phyloP scores from a whole-genome alignment of 805 yeast species.

The Myxozyma geophila region DNA sequence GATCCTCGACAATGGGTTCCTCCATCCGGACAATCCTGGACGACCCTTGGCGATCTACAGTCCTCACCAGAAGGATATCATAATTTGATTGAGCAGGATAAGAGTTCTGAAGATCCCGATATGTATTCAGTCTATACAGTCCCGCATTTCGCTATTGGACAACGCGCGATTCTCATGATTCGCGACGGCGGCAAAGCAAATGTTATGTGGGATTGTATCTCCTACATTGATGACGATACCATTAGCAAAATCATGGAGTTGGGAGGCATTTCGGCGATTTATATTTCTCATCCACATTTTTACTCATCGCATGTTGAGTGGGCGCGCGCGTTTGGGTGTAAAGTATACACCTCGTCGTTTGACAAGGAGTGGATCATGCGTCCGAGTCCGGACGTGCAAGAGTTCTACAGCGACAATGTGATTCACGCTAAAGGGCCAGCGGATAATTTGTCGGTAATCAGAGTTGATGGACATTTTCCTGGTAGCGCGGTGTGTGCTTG shows the following conservation, averaged over 20 bases:
- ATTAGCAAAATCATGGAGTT: slow-evolving; percentile 18
- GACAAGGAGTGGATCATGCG: slow-evolving; percentile 32
- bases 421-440: slow-evolving; percentile 2
- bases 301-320: slow-evolving; percentile 36
- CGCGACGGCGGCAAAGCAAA: slow-evolving; percentile 30
- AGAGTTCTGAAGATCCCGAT: slow-evolving; percentile 13
- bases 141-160: slow-evolving; percentile 37
- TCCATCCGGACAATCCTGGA: slow-evolving; percentile 30
- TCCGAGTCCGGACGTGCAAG: slow-evolving; percentile 14
- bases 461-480: slow-evolving; percentile 37
- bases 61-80: slow-evolving; percentile 11
- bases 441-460: slow-evolving; percentile 4
- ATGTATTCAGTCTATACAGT: slow-evolving; percentile 30
- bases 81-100: slow-evolving; percentile 24
- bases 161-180: slow-evolving; percentile 34
- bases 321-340: slow-evolving; percentile 35
- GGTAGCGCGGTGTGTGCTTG: slow-evolving; percentile 34
- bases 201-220: slow-evolving; percentile 36
- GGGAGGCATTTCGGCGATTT: slow-evolving; percentile 34
- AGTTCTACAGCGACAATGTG: slow-evolving; percentile 11
- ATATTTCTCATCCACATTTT: slow-evolving; percentile 38
- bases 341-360: slow-evolving; percentile 27
- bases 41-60: slow-evolving; percentile 24
- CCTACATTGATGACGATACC: slow-evolving; percentile 31
- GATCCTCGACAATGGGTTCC: slow-evolving; percentile 36